phyloP scores from a whole-genome alignment of 1,284 basidiomycete genomes.

The Fistulina hepatica region DNA sequence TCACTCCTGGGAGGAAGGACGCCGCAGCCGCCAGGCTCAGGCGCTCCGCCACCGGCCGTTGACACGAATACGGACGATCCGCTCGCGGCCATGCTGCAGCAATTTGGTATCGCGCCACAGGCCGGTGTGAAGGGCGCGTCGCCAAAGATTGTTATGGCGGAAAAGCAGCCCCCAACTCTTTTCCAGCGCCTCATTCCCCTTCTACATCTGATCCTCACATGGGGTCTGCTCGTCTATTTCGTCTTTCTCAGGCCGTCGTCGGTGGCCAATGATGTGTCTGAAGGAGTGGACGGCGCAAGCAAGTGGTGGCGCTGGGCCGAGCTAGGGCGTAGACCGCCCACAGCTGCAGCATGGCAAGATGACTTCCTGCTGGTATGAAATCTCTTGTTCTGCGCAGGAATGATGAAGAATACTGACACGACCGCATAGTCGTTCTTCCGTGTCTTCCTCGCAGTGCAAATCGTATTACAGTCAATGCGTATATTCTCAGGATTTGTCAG shows the following conservation, averaged over 20 bases:
- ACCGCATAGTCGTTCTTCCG: conserved; percentile 61
- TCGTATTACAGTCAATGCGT: conserved; percentile 56
- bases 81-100: conserved; percentile 13
- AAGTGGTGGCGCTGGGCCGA: conserved; percentile 1
- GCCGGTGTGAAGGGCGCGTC: conserved; percentile 4
- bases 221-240: conserved; percentile 56
- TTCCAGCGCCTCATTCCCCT: conserved; percentile 53
- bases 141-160: conserved; percentile 12
- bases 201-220: conserved; percentile 50
- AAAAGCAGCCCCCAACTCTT: conserved; percentile 24
- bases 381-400: conserved; percentile 29
- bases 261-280: not conserved
- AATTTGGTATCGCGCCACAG: conserved; percentile 3
- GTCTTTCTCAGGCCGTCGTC: conserved; percentile 34
- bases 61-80: conserved; percentile 12
- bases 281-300: conserved; percentile 1
- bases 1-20: conserved; percentile 13
- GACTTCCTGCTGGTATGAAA: too few relatives aligned
- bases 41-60: conserved; percentile 14
- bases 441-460: conserved; percentile 61
- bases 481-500: conserved; percentile 59
- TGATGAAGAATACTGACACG: conserved; percentile 49
- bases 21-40: conserved; percentile 30
- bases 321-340: conserved; percentile 7
- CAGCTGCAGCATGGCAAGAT: not conserved